Base-by-base conservation (phyloP, 208 protist species). In the Acanthamoeba royreba region DNA sequence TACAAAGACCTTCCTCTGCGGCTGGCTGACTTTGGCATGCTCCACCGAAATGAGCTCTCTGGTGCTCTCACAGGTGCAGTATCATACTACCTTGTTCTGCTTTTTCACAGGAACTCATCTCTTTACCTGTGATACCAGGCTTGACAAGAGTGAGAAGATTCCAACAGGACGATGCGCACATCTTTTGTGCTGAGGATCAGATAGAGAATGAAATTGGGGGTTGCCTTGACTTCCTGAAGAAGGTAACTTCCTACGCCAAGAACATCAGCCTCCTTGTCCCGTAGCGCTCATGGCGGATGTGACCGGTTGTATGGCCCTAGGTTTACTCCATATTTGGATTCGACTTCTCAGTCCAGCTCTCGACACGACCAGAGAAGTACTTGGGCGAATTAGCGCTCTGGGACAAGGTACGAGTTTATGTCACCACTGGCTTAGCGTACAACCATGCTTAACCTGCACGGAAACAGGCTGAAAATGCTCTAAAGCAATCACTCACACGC, bases 131-230 rank as follows among this genome's bases (percentile, higher is more conserved):
- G 11, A 77, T n/a, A 22, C 0, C 45, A 88, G 87, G 89, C 31
- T 97, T 99, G 61, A 99, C 99, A 19, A 97, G 99, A 53, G 99
- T 99, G 11, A 97, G 99, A 19, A 86, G 81, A 47, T 99, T 99
- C 97, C 98, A 99, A 95, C 99, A 99, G 97, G 99, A 99, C 94
- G 99, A 99, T 96, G 99, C 99, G 31, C 99, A 99, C 97, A 99
- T 99, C 94, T 99, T 99, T 97, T 99, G 99, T 96, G 96, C 96
- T 31, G 72, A 96, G 35, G 47, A 85, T n/a, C 86, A 95, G 93
- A 96, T 99, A 81, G 94, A 96, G 40, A 47, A 8, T 17, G 86
- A 92, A 28, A 92, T 92, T 35, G 45, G 35, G 8, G 86, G 53
- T 4, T 92, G 86, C 25, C 58, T 92, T 31, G 55, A 92, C n/a